These are phyloP conservation scores for Spencermartinsiella ligniputridi DNA, from an alignment of 1,139 yeast species.

Conservation along the genomic window DNA sequence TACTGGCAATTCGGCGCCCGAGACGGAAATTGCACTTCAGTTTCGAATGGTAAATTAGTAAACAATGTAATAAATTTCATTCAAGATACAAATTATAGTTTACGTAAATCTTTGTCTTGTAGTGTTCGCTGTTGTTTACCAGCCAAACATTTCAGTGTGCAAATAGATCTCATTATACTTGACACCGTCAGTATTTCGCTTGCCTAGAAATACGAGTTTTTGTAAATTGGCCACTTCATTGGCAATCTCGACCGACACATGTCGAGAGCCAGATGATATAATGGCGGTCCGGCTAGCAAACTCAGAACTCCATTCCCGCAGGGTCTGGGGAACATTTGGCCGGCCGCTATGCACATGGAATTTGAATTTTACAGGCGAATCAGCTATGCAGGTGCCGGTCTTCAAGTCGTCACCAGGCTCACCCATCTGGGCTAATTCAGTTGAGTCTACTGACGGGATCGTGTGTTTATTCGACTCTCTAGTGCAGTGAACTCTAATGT, in stretches of 20 bases:
- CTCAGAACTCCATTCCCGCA: conserved; percentile 16
- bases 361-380: background rate
- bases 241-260: conserved; percentile 44
- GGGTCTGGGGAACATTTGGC: conserved; percentile 33
- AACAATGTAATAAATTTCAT: background rate
- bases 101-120: too few species aligned
- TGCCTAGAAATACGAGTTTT: conserved; percentile 23
- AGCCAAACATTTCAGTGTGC: conserved; percentile 58
- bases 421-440: background rate
- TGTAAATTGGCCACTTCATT: conserved; percentile 42
- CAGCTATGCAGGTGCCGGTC: background rate
- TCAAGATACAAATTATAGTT: too few species aligned
- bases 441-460: background rate
- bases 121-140: conserved; percentile 34
- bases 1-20: conserved; percentile 1
- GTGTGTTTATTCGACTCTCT: background rate
- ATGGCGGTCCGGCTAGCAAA: conserved; percentile 43
- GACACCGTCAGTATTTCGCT: conserved; percentile 26
- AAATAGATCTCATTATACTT: conserved; percentile 43
- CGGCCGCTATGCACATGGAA: conserved; percentile 25
- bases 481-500: conserved; percentile 9
- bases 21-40: conserved; percentile 1
- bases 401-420: background rate
- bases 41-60: conserved; percentile 4
- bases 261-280: conserved; percentile 49